Evolutionary conservation across 148 eudicot species (phyloP).

Genomic region (Vaccinium corymbosum): DNA sequence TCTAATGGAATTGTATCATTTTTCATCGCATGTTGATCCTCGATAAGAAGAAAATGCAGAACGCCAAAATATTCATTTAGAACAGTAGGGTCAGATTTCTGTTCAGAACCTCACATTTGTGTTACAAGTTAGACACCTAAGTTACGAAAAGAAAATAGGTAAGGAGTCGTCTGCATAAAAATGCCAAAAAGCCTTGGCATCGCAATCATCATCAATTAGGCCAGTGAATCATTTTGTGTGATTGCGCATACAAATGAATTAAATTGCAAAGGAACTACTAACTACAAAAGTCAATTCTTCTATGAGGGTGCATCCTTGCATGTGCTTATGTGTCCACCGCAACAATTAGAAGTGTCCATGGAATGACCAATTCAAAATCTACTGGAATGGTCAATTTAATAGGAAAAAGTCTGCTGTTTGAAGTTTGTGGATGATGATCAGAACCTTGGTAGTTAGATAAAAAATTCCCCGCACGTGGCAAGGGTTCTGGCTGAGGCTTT

Average conservation of each 20-base stretch:
- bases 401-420: neutral
- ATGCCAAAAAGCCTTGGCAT: neutral
- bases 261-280: neutral
- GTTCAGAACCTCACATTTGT: neutral
- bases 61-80: no score
- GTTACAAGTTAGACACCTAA: neutral
- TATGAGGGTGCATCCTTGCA: neutral
- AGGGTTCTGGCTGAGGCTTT: slow-evolving; percentile 25
- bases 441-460: slow-evolving; percentile 19
- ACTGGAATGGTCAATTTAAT: neutral
- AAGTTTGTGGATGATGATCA: neutral
- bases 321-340: neutral
- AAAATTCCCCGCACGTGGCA: slow-evolving; percentile 13
- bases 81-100: neutral
- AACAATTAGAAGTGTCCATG: neutral
- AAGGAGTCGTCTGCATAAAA: neutral
- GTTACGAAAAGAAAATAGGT: neutral
- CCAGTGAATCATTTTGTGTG: neutral
- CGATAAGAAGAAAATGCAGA: neutral
- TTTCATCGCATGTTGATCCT: neutral
- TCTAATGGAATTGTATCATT: neutral
- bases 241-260: neutral
- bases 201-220: neutral
- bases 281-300: neutral
- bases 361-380: neutral